A percentile compares a stretch with the other conserved stretches of the same genome.
Conservation (phyloP, 73 alveolate species). For the Halteria grandinella region DNA sequence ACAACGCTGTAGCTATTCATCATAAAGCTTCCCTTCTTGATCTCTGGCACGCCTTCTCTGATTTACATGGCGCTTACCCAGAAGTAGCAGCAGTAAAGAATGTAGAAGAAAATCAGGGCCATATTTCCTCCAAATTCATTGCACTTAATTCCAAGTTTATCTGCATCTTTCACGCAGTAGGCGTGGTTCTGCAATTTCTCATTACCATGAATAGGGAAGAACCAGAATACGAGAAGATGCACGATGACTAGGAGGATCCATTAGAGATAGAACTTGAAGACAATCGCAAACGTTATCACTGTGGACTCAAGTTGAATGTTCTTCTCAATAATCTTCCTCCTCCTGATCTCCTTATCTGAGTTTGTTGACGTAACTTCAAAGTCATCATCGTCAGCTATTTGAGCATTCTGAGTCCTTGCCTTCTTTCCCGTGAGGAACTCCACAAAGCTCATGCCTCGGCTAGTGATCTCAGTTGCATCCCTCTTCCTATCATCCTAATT, state of each 20-base stretch:
- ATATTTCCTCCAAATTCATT: slow-evolving; percentile 43
- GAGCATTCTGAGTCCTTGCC: too few relatives aligned
- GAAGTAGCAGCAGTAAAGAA: slow-evolving; percentile 85
- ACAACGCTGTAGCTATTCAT: too few relatives aligned
- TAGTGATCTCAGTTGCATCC: neutral
- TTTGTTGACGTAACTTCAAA: too few relatives aligned
- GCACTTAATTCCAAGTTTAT: slow-evolving; percentile 41
- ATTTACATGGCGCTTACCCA: slow-evolving; percentile 86
- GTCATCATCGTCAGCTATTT: too few relatives aligned
- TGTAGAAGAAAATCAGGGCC: slow-evolving; percentile 78
- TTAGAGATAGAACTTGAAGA: slow-evolving; percentile 46
- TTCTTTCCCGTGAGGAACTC: too few relatives aligned
- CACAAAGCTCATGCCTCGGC: too few relatives aligned
- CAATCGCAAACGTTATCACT: slow-evolving; percentile 34
- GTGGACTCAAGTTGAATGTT: slow-evolving; percentile 27
- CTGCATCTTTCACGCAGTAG: neutral
- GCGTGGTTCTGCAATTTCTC: slow-evolving; percentile 21
- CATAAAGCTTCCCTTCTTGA: slow-evolving; percentile 51
- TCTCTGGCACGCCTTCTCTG: slow-evolving; percentile 91
- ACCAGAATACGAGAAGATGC: slow-evolving; percentile 58
- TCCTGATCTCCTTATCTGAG: too few relatives aligned
- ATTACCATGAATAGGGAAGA: slow-evolving; percentile 58
- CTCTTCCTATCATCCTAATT: neutral
- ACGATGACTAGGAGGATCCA: slow-evolving; percentile 47
- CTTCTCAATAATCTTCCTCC: slow-evolving; percentile 31